phyloP scores from a whole-genome alignment of 2,329 filamentous ascomycete species.

The Geosmithia morbida region DNA sequence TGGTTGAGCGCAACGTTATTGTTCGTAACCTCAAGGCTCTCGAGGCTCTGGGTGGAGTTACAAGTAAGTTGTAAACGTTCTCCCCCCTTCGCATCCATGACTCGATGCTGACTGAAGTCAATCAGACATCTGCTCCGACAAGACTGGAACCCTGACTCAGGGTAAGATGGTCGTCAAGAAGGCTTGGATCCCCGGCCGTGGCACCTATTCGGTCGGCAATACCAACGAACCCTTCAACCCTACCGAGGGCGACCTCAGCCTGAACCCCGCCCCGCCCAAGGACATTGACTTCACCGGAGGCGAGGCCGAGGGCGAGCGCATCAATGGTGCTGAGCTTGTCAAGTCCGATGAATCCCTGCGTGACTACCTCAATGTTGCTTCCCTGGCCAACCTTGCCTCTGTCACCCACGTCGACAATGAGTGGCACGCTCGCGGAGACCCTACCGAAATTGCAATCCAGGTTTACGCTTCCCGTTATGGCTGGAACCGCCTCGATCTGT shows the following conservation, averaged over 20 bases:
- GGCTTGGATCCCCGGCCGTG: constrained; percentile 33
- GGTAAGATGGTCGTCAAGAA: constrained; percentile 40
- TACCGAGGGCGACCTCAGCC: constrained; percentile 28
- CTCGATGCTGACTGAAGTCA: too few relatives aligned
- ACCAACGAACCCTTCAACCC: constrained; percentile 45
- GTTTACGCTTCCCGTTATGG: constrained; percentile 40
- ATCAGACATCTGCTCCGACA: constrained; percentile 38
- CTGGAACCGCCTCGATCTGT: constrained; percentile 18
- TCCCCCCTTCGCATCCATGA: too few relatives aligned
- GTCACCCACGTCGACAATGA: constrained; percentile 37
- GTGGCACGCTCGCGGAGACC: constrained; percentile 53
- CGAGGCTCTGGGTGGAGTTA: constrained; percentile 39
- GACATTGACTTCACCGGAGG: constrained; percentile 22
- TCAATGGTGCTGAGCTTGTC: constrained; percentile 16
- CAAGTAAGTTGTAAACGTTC: constrained; percentile 15
- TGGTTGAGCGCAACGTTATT: constrained; percentile 37
- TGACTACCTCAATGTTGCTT: constrained; percentile 46
- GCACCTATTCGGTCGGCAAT: constrained; percentile 28
- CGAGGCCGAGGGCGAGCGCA: constrained; percentile 11
- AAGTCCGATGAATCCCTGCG: constrained; percentile 31
- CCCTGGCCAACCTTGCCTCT: constrained; percentile 50
- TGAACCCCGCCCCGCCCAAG: constrained; percentile 20
- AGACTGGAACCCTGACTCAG: constrained; percentile 39
- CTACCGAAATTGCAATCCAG: constrained; percentile 41
- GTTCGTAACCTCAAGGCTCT: constrained; percentile 34